Percentiles rank a stretch among this genome's conserved stretches.
These are phyloP conservation scores for Pseudogymnoascus sp. DNA, from an alignment of 2,329 filamentous ascomycete species.

Conservation along the genomic window DNA sequence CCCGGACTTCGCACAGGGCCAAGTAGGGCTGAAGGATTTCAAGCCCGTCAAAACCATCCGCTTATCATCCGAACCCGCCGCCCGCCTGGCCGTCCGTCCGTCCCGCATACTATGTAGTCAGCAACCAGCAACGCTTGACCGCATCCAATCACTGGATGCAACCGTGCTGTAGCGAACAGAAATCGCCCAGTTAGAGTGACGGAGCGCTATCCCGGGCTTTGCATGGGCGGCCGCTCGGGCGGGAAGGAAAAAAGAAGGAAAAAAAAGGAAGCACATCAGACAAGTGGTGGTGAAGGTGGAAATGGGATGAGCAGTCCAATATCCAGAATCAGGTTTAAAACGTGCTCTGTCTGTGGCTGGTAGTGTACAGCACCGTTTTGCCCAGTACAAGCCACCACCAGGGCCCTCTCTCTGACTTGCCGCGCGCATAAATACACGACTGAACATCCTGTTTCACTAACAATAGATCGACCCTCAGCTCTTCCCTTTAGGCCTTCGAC, in stretches of 20 bases:
- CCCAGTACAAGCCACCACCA: not conserved
- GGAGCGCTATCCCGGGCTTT: not conserved
- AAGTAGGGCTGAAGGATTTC: slow-evolving; percentile 8
- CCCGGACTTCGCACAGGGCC: slow-evolving; percentile 4
- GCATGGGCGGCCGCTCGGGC: not conserved
- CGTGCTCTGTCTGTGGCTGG: not conserved
- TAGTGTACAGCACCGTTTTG: not conserved
- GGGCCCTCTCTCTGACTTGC: not conserved
- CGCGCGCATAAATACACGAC: slow-evolving; percentile 7
- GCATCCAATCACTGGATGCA: not conserved
- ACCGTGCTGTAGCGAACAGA: not conserved
- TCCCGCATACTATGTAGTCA: slow-evolving; percentile 2
- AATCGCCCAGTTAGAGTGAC: not conserved
- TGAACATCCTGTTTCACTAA: slow-evolving; percentile 5
- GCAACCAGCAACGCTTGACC: not conserved
- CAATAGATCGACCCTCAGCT: not conserved
- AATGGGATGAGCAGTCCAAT: not conserved
- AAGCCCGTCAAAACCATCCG: not conserved
- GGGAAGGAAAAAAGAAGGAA: not conserved
- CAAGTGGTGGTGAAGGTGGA: not conserved
- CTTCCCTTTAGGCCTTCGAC: not conserved
- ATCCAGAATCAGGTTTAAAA: not conserved
- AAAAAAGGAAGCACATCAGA: not conserved
- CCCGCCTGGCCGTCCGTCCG: slow-evolving; percentile 6
- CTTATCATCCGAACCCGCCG: slow-evolving; percentile 9